These are phyloP conservation scores for Taphrina sp. DNA, from an alignment of 1,139 yeast species.

Conservation along the genomic window DNA sequence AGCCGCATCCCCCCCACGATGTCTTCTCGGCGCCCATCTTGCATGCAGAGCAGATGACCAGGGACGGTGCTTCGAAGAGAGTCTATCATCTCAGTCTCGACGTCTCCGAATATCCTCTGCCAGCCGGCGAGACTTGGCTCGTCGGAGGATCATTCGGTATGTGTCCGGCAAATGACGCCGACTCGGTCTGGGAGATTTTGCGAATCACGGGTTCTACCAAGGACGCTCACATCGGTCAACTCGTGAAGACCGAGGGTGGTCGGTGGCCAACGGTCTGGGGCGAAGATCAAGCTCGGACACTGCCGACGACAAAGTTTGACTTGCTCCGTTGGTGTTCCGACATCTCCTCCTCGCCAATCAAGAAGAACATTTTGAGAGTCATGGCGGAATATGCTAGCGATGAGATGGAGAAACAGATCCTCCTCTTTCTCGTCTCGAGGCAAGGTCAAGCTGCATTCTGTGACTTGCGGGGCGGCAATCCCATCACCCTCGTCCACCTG, in stretches of 20 bases:
- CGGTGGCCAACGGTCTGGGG: constrained; percentile 42
- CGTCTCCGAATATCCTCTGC: constrained; percentile 40
- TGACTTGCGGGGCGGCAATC: constrained; percentile 36
- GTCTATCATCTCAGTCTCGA: constrained; percentile 40
- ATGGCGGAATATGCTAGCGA: constrained; percentile 38
- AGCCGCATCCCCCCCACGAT: constrained; percentile 39
- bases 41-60: constrained; percentile 38
- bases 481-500: constrained; percentile 38
- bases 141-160: constrained; percentile 42
- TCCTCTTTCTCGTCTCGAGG: constrained; percentile 39
- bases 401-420: constrained; percentile 35
- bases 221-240: constrained; percentile 33
- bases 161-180: constrained; percentile 39
- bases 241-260: constrained; percentile 38
- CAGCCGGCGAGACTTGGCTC: constrained; percentile 39
- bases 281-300: constrained; percentile 38
- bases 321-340: constrained; percentile 40
- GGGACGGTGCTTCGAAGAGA: constrained; percentile 39
- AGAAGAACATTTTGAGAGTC: constrained; percentile 38
- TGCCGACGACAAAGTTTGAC: constrained; percentile 38
- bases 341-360: constrained; percentile 38
- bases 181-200: constrained; percentile 38
- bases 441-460: constrained; percentile 40
- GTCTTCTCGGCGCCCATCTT: constrained; percentile 39
- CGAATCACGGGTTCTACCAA: constrained; percentile 33